phyloP scores from a whole-genome alignment of 352 stramenopile genomes.

The Phytophthora cryptogea region DNA sequence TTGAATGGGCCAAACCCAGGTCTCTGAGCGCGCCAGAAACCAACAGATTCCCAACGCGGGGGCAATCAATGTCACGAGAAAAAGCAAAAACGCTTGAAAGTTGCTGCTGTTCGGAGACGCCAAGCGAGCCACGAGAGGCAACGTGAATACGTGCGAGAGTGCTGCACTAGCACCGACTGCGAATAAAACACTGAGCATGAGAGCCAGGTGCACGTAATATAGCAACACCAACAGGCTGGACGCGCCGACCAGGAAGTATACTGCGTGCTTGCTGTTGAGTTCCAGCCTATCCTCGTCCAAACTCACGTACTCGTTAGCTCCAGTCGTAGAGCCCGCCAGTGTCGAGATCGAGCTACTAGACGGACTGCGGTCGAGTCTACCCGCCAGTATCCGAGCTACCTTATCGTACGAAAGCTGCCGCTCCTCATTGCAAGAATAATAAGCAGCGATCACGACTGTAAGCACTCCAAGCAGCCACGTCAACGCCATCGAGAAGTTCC shows the following conservation, averaged over 20 bases:
- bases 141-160: slow-evolving; percentile 49
- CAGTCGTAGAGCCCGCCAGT: slow-evolving; percentile 12
- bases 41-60: slow-evolving; percentile 43
- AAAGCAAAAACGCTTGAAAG: slow-evolving; percentile 16
- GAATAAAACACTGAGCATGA: slow-evolving; percentile 67
- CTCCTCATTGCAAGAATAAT: slow-evolving; percentile 58
- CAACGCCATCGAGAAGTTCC: slow-evolving; percentile 69
- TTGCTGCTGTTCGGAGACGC: slow-evolving; percentile 19
- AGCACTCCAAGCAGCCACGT: slow-evolving; percentile 63
- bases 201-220: slow-evolving; percentile 65
- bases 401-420: slow-evolving; percentile 57
- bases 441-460: slow-evolving; percentile 49
- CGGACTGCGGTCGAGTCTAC: slow-evolving; percentile 9
- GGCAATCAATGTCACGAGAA: slow-evolving; percentile 25
- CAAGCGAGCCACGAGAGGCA: slow-evolving; percentile 38
- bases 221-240: slow-evolving; percentile 62
- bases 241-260: slow-evolving; percentile 61
- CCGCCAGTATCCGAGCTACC: slow-evolving; percentile 32
- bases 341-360: slow-evolving; percentile 28
- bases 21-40: slow-evolving; percentile 63
- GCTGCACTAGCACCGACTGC: slow-evolving; percentile 49
- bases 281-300: slow-evolving; percentile 46
- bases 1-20: slow-evolving; percentile 86
- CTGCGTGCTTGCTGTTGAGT: slow-evolving; percentile 53
- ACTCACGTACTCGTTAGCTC: slow-evolving; percentile 31